Evolutionary conservation across 306 rosid species (phyloP).

Genomic region (Ormosia semicastrata): DNA sequence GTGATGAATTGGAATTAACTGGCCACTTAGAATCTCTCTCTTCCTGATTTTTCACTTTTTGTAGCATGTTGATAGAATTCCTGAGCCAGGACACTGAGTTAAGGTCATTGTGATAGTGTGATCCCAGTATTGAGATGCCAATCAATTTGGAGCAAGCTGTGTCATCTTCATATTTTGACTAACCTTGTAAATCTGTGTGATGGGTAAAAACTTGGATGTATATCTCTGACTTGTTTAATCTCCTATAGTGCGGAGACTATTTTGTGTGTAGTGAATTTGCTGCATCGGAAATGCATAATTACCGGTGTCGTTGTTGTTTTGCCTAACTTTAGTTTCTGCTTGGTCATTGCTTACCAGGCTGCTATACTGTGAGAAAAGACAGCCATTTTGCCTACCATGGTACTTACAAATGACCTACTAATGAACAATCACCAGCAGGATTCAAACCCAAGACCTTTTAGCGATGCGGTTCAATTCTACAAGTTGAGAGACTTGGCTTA

Average conservation of each 20-base stretch:
- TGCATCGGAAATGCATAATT: not conserved
- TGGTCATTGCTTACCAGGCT: not conserved
- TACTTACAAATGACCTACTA: not conserved
- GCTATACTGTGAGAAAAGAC: not conserved
- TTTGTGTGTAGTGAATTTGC: not conserved
- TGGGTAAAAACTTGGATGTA: not conserved
- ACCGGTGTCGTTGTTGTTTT: not conserved
- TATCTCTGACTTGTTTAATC: not conserved
- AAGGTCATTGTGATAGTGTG: not conserved
- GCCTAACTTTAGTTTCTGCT: not conserved
- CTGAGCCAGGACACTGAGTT: not conserved
- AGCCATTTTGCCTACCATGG: not conserved
- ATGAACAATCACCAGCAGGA: not conserved
- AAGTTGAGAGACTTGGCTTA: not conserved
- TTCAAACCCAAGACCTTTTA: not conserved
- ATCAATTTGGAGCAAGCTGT: not conserved
- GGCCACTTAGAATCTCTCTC: not conserved
- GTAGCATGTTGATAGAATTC: not conserved
- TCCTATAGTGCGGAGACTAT: not conserved
- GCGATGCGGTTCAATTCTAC: not conserved
- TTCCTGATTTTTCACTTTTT: not conserved
- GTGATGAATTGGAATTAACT: not conserved
- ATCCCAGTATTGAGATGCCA: not conserved
- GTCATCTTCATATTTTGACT: constrained; percentile 6
- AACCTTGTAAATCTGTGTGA: not conserved